phyloP scores from a whole-genome alignment of 352 stramenopile genomes.

The Pythium myriotylum region DNA sequence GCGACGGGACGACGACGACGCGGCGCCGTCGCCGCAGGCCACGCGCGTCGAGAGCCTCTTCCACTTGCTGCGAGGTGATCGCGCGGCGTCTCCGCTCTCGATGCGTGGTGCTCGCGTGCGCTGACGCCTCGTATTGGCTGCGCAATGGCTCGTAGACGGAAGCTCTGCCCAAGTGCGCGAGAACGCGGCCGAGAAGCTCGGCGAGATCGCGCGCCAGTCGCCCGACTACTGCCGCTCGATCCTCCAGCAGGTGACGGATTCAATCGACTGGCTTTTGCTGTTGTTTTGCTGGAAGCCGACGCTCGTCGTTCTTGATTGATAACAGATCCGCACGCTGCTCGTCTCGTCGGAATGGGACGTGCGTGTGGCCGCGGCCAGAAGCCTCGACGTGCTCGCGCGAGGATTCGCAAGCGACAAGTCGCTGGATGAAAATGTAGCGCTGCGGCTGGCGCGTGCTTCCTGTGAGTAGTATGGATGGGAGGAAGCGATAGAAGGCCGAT shows the following conservation, averaged over 20 bases:
- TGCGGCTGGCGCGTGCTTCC: slow-evolving; percentile 47
- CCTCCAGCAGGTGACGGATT: slow-evolving; percentile 46
- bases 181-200: slow-evolving; percentile 75
- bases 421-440: slow-evolving; percentile 27
- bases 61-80: slow-evolving; percentile 63
- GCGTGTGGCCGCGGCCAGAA: slow-evolving; percentile 69
- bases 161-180: slow-evolving; percentile 66
- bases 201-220: slow-evolving; percentile 53
- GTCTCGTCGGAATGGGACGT: slow-evolving; percentile 68
- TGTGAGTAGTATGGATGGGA: slow-evolving; percentile 24
- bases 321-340: slow-evolving; percentile 53
- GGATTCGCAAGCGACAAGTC: slow-evolving; percentile 32
- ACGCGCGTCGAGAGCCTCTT: slow-evolving; percentile 82
- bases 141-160: slow-evolving; percentile 47
- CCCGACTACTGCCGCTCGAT: slow-evolving; percentile 55
- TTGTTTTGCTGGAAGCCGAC: no score
- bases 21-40: slow-evolving; percentile 34
- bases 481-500: not conserved
- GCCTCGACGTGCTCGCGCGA: slow-evolving; percentile 56
- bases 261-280: no score
- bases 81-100: not conserved
- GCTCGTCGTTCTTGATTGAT: no score
- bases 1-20: not conserved
- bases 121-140: not conserved
- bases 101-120: not conserved